Evolutionary conservation across 441 rosid genomes (phyloP).

Genomic region (Corymbia citriodora): DNA sequence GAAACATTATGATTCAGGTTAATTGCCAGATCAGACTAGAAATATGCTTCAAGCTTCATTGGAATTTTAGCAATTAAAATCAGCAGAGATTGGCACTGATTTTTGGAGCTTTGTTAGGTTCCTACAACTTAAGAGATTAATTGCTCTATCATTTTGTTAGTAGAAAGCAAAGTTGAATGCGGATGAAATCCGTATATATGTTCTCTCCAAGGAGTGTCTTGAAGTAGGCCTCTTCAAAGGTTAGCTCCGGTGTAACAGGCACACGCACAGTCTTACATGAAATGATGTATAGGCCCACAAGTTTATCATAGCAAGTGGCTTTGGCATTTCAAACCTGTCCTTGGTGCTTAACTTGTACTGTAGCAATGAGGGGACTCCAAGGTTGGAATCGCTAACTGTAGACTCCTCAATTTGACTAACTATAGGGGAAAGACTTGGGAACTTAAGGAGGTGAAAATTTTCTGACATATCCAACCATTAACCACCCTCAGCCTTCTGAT

Average conservation of each 20-base stretch:
- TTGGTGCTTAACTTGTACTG: background rate
- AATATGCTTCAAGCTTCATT: background rate
- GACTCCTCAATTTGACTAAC: background rate
- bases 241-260: background rate
- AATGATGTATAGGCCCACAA: background rate
- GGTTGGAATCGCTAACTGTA: background rate
- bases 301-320: background rate
- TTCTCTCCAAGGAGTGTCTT: background rate
- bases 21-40: background rate
- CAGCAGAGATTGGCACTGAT: background rate
- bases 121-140: background rate
- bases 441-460: background rate
- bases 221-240: background rate
- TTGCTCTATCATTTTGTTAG: background rate
- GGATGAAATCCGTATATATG: background rate
- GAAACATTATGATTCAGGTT: background rate
- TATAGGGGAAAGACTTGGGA: background rate
- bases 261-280: background rate
- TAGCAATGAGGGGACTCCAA: background rate
- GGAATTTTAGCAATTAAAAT: background rate
- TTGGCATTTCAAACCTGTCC: background rate
- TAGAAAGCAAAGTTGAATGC: background rate
- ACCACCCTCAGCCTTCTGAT: background rate
- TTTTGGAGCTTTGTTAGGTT: background rate
- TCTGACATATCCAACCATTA: background rate